These are phyloP conservation scores for Daphne laureola DNA, from an alignment of 441 rosid species.

Conservation along the genomic window DNA sequence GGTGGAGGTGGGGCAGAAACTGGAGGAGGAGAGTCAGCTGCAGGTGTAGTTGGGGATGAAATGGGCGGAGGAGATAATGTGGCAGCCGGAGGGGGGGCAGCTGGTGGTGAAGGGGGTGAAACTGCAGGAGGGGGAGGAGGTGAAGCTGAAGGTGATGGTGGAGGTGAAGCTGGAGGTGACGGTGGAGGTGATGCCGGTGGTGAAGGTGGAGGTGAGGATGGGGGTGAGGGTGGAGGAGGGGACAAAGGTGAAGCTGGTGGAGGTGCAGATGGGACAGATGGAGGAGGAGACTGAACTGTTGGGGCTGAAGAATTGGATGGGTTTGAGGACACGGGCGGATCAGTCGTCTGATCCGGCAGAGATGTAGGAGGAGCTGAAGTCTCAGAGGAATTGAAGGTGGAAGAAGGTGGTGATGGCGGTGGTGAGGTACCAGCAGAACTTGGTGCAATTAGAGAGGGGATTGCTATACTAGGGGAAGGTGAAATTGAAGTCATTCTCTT, in stretches of 20 bases:
- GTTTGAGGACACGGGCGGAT: slow-evolving; percentile 42
- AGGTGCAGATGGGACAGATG: slow-evolving; percentile 17
- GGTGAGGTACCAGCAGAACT: slow-evolving; percentile 29
- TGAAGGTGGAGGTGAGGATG: slow-evolving; percentile 23
- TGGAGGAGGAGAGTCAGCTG: slow-evolving; percentile 30
- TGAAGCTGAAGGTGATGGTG: slow-evolving; percentile 33
- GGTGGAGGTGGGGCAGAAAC: slow-evolving; percentile 43
- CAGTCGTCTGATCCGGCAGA: slow-evolving; percentile 30
- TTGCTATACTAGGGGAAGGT: slow-evolving; percentile 26
- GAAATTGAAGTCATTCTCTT: slow-evolving; percentile 28
- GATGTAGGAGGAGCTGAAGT: slow-evolving; percentile 36
- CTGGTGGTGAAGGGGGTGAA: slow-evolving; percentile 31
- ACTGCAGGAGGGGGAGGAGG: slow-evolving; percentile 29
- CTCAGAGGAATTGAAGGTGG: slow-evolving; percentile 29
- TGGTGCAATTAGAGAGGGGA: slow-evolving; percentile 36
- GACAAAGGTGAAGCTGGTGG: slow-evolving; percentile 28
- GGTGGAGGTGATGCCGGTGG: slow-evolving; percentile 26
- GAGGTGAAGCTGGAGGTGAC: slow-evolving; percentile 28
- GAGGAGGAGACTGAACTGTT: slow-evolving; percentile 41
- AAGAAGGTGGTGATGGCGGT: slow-evolving; percentile 16
- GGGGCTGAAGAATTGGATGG: slow-evolving; percentile 34
- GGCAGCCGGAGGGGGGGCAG: slow-evolving; percentile 26
- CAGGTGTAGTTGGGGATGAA: slow-evolving; percentile 41
- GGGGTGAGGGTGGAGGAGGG: slow-evolving; percentile 19
- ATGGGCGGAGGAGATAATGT: slow-evolving; percentile 31